Percentiles rank a stretch among this genome's conserved stretches.
These are phyloP conservation scores for Hypholoma sublateritium DNA, from an alignment of 768 basidiomycete species.

Conservation along the genomic window DNA sequence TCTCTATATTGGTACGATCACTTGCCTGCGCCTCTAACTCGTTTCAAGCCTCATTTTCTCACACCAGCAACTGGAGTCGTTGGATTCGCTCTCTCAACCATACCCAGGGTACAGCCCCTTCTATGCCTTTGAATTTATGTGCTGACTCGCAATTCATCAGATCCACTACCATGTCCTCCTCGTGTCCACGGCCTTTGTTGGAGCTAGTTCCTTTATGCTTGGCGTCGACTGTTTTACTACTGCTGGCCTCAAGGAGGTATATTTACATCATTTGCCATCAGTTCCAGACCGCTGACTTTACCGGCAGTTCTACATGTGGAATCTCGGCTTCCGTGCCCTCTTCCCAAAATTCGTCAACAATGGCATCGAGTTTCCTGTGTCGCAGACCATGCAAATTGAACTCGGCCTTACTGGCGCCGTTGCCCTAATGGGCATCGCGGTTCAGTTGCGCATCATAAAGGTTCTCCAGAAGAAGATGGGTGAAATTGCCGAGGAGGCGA, in stretches of 20 bases:
- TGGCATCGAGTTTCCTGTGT: constrained; percentile 76
- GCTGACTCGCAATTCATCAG: constrained; percentile 26
- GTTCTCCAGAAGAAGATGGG: constrained; percentile 76
- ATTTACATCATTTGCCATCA: constrained; percentile 18
- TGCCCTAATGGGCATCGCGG: constrained; percentile 82
- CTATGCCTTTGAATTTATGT: constrained; percentile 9
- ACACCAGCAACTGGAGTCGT: constrained; percentile 64
- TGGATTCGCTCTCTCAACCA: constrained; percentile 81
- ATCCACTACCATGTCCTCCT: constrained; percentile 87
- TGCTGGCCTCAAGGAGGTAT: constrained; percentile 89
- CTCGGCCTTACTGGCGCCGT: constrained; percentile 85
- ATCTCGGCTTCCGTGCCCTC: constrained; percentile 79
- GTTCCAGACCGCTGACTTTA: constrained; percentile 7
- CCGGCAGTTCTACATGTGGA: constrained; percentile 90
- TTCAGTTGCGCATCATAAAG: constrained; percentile 85
- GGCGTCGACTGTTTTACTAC: constrained; percentile 94
- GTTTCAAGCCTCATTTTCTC: constrained; percentile 18
- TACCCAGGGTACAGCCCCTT: constrained; percentile 55
- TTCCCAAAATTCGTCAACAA: constrained; percentile 75
- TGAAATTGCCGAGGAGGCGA: constrained; percentile 78
- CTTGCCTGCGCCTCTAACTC: constrained; percentile 17
- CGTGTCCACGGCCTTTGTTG: constrained; percentile 85
- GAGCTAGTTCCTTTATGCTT: constrained; percentile 86
- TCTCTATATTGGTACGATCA: constrained; percentile 71
- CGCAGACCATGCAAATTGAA: constrained; percentile 92